phyloP scores from a whole-genome alignment of 2,329 filamentous ascomycete genomes.

The Trichoderma cornu-damae region DNA sequence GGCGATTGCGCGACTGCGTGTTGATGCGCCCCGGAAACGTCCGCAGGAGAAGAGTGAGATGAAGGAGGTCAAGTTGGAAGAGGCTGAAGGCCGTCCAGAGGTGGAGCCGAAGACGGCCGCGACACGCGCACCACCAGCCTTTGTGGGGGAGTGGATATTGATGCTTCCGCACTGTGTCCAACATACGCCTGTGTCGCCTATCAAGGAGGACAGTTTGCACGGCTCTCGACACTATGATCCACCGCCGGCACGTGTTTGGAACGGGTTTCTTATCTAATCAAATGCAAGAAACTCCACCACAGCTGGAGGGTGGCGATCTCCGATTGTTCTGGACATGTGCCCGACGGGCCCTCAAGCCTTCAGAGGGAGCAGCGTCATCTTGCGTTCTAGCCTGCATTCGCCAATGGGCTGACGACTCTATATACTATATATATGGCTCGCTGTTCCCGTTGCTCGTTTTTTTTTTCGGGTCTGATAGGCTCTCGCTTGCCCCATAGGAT shows the following conservation, averaged over 20 bases:
- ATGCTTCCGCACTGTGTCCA: background rate
- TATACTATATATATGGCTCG: slow-evolving; percentile 3
- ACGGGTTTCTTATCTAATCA: slow-evolving; percentile 8
- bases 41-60: slow-evolving; percentile 6
- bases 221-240: background rate
- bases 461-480: background rate
- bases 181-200: no score
- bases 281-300: background rate
- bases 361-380: slow-evolving; percentile 8
- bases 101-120: slow-evolving; percentile 18
- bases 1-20: slow-evolving; percentile 24
- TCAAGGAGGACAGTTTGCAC: background rate
- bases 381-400: slow-evolving; percentile 5
- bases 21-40: slow-evolving; percentile 23
- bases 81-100: slow-evolving; percentile 15
- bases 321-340: slow-evolving; percentile 19
- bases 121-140: slow-evolving; percentile 4
- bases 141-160: background rate
- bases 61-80: slow-evolving; percentile 17
- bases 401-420: background rate
- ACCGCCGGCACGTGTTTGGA: background rate
- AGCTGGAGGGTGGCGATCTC: slow-evolving; percentile 33
- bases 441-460: background rate
- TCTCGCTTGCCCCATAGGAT: background rate
- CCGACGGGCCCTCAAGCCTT: background rate